Evolutionary conservation across 371 early-diverging fungal species (phyloP).

Genomic region (Mucor mucedo): DNA sequence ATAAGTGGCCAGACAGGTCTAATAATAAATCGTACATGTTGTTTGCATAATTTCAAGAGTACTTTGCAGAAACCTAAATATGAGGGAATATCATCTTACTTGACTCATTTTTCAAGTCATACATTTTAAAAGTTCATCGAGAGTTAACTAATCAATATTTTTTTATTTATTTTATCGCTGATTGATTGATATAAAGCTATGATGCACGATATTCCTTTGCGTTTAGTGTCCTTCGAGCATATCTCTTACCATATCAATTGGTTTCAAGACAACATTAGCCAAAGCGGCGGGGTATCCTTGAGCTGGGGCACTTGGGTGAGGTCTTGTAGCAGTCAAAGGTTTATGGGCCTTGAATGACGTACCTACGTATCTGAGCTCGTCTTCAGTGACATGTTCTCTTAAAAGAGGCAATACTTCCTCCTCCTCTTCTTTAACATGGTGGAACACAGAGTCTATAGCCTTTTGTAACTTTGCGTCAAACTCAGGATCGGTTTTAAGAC

Average conservation of each 20-base stretch:
- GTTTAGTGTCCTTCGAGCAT: too few relatives aligned
- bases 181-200: too few relatives aligned
- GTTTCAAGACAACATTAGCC: slow-evolving; percentile 5
- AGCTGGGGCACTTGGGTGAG: slow-evolving; percentile 19
- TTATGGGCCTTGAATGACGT: slow-evolving; percentile 21
- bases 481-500: background rate
- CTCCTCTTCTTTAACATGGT: slow-evolving; percentile 13
- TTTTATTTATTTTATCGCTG: too few relatives aligned
- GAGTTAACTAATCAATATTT: too few relatives aligned
- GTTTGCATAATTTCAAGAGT: too few relatives aligned
- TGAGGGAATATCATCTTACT: too few relatives aligned
- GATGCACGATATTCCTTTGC: background rate
- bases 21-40: too few relatives aligned
- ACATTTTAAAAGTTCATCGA: too few relatives aligned
- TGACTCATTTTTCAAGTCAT: too few relatives aligned
- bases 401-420: slow-evolving; percentile 19
- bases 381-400: slow-evolving; percentile 13
- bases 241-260: slow-evolving; percentile 14
- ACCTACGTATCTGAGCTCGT: slow-evolving; percentile 9
- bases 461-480: slow-evolving; percentile 11
- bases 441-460: slow-evolving; percentile 13
- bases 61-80: too few relatives aligned
- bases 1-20: too few relatives aligned
- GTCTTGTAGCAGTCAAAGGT: slow-evolving; percentile 19
- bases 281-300: slow-evolving; percentile 21